Base-by-base conservation (phyloP, 306 rosid species). In the Prinsepia uniflora region DNA sequence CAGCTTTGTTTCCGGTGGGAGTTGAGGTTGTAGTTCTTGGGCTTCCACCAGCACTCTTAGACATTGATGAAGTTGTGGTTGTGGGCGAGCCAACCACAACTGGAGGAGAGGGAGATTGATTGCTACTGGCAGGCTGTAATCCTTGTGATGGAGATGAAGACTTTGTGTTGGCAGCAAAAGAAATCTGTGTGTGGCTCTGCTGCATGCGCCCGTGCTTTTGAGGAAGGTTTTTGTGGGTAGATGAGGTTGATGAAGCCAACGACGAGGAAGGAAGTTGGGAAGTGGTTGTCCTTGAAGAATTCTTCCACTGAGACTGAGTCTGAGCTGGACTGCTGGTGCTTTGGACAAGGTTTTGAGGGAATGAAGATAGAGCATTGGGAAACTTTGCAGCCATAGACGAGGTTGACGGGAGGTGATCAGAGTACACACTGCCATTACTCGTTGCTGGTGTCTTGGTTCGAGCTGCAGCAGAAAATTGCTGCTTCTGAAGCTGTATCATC, bases 1-100 rank as follows among this genome's bases (percentile, higher is more conserved):
- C 84, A 11, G 79, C 81, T 76, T 94, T 94, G 60, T 87, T 86
- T 53, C 85, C 84, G 15, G 84, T 72, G 65, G 97, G 71, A 47
- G 83, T 39, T 6, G 96, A 83, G 7, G 83, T 64, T n/a, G 84
- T 81, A 14, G 94, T 86, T 80, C 96, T 84, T 14, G 99, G 97
- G 86, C 97, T 95, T 67, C 90, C 90, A 72, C 97, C 91, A 22
- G 91, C 90, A 71, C 95, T 81, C 73, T 89, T 94, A 0, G 97
- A 87, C 80, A 90, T 79, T 3, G 98, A 87, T 13, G 96, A 92
- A 43, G 88, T 77, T n/a, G 97, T 90, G 36, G 89, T 81, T 17
- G 97, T 87, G 43, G 97, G 97, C 19, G 96, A 91, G 48, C 91
- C 92, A 55, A 82, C 95, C 92, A 89, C 82, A 46, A 87, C 77